Evolutionary conservation across 805 yeast genomes (phyloP), one percentile per base, ranked within the genome.

Genomic region (Metschnikowia henanensis): DNA sequence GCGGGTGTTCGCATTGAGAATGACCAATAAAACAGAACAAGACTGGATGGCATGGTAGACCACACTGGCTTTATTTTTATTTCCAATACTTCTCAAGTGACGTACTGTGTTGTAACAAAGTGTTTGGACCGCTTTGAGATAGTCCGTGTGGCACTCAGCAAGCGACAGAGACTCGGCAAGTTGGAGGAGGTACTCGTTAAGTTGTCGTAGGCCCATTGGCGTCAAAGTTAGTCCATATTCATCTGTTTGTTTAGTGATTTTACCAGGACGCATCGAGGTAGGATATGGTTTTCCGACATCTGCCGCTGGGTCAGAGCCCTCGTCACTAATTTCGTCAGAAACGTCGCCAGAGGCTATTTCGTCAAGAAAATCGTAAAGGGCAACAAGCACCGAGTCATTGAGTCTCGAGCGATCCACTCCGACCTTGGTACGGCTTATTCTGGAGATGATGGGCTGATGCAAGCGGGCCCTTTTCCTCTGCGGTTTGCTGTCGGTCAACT

Each of bases 1-100:
- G 2, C 56, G 46, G 32, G 70, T 53, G 28, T 65, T 62, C 13
- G 76, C 54, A 22, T 69, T 67, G 41, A 80, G 65, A 1, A 77
- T 61, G 3, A 60, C 50, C 35, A 80, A 58, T 4, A 77, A 58
- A 4, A 73, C 47, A 3, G 64, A 58, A 2, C 72, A 58, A 1
- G 78, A 69, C 30, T 50, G 25, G 19, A 65, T 52, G 5, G 68
- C 64, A 34, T 59, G 59, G 23, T 41, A 55, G 18, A 60, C 62
- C 10, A 44, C 26, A 5, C 50, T 43, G 6, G 46, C 22, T 7
- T 45, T 37, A 12, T 38, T 21, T 12, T 28, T 15, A 16, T 40
- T 16, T 17, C 20, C 21, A 10, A 18, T 3, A 12, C 19, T 10
- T 51, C 58, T 13, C 36, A 42, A 6, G 59, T 60, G 18, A 46